phyloP scores from a whole-genome alignment of 106 monocot species.

The Allium cepa region DNA sequence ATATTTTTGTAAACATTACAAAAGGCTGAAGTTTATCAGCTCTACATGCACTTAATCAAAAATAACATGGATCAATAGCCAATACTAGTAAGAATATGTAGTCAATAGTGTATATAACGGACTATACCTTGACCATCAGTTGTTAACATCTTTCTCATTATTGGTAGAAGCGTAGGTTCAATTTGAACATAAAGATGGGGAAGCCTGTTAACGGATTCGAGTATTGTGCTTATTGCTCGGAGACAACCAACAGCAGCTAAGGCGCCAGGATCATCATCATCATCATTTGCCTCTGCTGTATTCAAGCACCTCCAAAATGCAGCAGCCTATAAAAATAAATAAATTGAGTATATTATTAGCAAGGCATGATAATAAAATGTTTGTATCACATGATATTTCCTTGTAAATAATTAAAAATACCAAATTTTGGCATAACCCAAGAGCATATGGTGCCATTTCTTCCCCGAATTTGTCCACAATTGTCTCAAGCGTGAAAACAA shows the following conservation, averaged over 20 bases:
- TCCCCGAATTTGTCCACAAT: slow-evolving; percentile 99
- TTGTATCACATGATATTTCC: background rate
- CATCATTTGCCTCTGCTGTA: slow-evolving; percentile 79
- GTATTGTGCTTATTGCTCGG: slow-evolving; percentile 97
- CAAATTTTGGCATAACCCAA: slow-evolving; percentile 95
- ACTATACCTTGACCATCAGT: slow-evolving; percentile 93
- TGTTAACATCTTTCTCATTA: slow-evolving; percentile 88
- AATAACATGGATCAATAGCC: background rate
- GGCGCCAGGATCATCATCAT: slow-evolving; percentile 89
- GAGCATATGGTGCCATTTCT: slow-evolving; percentile 98
- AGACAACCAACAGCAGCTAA: slow-evolving; percentile 95
- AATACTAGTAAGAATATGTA: background rate
- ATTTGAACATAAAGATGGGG: slow-evolving; percentile 88
- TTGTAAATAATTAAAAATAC: slow-evolving; percentile 19
- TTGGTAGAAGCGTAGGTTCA: slow-evolving; percentile 83
- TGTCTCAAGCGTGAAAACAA: slow-evolving; percentile 96
- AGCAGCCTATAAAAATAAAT: slow-evolving; percentile 43
- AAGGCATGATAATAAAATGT: background rate
- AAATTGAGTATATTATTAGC: background rate
- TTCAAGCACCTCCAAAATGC: slow-evolving; percentile 92
- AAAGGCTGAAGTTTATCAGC: too few relatives aligned
- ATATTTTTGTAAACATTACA: too few relatives aligned
- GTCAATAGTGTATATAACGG: background rate
- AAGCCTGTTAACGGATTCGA: slow-evolving; percentile 90
- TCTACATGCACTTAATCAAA: background rate